Evolutionary conservation across 1,284 basidiomycete genomes (phyloP), one percentile per base, ranked within the genome.

Genomic region (Neonothopanus nambi): DNA sequence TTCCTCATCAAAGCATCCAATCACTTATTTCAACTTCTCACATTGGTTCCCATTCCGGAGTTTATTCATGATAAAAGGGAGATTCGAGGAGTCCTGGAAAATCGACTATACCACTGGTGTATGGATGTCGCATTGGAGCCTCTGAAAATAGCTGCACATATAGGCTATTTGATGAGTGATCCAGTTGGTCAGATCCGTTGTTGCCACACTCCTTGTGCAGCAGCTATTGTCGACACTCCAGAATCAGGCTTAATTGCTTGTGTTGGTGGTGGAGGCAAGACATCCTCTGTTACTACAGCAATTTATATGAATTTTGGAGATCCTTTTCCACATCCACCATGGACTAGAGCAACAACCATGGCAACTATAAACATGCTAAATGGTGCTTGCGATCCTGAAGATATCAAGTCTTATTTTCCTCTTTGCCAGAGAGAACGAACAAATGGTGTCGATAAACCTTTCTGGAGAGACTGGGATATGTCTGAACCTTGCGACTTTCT

Each of bases 31-130:
- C 48, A 67, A 5, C 61, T 73, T 1, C 46, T 64, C 24, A 67
- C 62, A 1, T 55, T 72, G 0, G 46, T 73, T 3, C 71, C 70
- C 3, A 63, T 70, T 20, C 52, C 66, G 4, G 59, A 63, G 20
- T 72, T 68, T 36, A 51, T 61, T 20, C 1, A 46, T 55, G 62
- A 36, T 54, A 57, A 11, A 45, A 59, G 39, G 52, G 28, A 63
- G 12, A 43, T 64, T 1, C 48, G 54, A 1, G 63, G 59, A 3
- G 45, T 70, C 4, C 51, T 68, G 0, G 57, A 57, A 33, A 53
- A 36, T 7, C 57, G 62, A 2, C 56, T 73, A 0, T 61, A 64
- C n/a, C 71, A 74, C 46, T 48, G 63, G 3, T 65, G 62, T 20
- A 56, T 73, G 2, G 62, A 69, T 43, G 60, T 68, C 8, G 53